Evolutionary conservation across 2,329 filamentous ascomycete genomes (phyloP), one percentile per base, ranked within the genome.

Genomic region (Fusarium albosuccineum): DNA sequence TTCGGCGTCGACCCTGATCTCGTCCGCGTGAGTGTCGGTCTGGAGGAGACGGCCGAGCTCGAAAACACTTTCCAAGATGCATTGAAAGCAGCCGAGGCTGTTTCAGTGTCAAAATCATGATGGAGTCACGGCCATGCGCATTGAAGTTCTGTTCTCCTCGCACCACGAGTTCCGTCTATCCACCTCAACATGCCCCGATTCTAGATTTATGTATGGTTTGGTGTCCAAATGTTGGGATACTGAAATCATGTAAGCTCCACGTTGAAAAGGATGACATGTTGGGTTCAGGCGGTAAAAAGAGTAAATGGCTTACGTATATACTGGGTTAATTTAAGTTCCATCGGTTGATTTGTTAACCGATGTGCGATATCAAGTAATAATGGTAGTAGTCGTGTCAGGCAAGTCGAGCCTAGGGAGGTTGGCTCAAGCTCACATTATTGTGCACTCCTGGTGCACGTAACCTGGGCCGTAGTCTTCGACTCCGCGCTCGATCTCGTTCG

Each of bases 21-120:
- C 57, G 86, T 98, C 48, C 87, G 96, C 41, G 88, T 98, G 68
- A 97, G 94, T 74, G 92, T 98, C 54, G 96, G 96, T 0, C 79
- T 99, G 52, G 96, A 99, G 77, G 92, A 96, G 64, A 86, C 89
- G 1, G 81, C 84, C 26, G 86, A 89, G 60, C 79, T 98, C 71
- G 84, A 86, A 33, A 78, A 77, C 13, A 86, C 85, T 16, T 92
- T 98, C 73, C 79, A 84, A 60, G 82, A 77, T 50, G 95, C 95
- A n/a, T 81, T 98, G 62, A 82, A 86, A 57, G 90, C 87, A 5
- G 86, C 85, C 0, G 80, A 81, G 53, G 71, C 61, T 9, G 67
- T 50, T 26, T 50, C 66, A 16, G 37, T 42, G 29, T 57, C 57
- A 22, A 34, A 33, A 11, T 61, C 40, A 60, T 52, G 17, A 50